Evolutionary conservation across 1,284 basidiomycete species (phyloP).

Genomic region (Rhodotorula sp.): DNA sequence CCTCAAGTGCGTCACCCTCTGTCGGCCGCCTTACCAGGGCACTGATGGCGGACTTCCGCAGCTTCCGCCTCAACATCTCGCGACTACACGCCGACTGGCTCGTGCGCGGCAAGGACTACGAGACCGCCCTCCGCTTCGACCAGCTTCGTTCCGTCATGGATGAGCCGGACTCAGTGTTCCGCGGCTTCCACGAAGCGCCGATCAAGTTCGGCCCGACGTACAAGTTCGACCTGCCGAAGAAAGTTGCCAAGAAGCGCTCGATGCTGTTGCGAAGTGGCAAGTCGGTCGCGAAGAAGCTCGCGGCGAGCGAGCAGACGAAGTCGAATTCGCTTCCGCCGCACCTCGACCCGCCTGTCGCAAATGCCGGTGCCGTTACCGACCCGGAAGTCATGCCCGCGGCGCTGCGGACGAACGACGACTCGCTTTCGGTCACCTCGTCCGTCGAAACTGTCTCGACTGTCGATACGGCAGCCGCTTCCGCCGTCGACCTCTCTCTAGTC

Average conservation of each 20-base stretch:
- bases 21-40: too few relatives aligned
- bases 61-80: constrained; percentile 56
- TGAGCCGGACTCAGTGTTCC: constrained; percentile 52
- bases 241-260: constrained; percentile 22
- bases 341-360: too few relatives aligned
- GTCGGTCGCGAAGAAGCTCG: not conserved
- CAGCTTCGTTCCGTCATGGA: constrained; percentile 71
- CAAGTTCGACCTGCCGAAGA: constrained; percentile 29
- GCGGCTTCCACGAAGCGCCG: constrained; percentile 66
- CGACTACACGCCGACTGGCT: constrained; percentile 57
- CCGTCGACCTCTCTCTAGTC: not conserved
- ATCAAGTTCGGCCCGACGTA: constrained; percentile 66
- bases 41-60: too few relatives aligned
- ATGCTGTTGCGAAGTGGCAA: constrained; percentile 15
- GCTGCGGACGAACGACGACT: constrained; percentile 13
- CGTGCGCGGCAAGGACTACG: constrained; percentile 52
- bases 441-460: constrained; percentile 20
- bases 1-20: constrained; percentile 45
- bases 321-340: not conserved
- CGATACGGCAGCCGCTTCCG: constrained; percentile 4
- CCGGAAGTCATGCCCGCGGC: constrained; percentile 12
- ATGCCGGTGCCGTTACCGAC: constrained; percentile 5
- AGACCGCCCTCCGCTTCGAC: constrained; percentile 61
- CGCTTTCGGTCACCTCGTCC: constrained; percentile 25
- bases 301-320: not conserved